Evolutionary conservation across 305 asterid genomes (phyloP), one percentile per base, ranked within the genome.

Genomic region (Rubia peregrina): DNA sequence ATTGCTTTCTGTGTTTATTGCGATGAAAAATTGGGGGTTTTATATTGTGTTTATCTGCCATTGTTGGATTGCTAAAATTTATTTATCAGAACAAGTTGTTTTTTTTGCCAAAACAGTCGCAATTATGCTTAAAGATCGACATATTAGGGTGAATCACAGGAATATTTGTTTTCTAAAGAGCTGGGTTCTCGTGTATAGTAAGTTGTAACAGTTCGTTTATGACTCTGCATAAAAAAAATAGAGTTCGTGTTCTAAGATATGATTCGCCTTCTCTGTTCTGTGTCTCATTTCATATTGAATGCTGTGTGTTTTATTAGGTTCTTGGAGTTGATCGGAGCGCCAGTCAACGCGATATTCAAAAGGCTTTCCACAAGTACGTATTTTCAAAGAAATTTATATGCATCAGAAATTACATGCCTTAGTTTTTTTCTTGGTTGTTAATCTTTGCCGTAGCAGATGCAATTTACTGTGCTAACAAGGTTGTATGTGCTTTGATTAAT

Each of bases 291-390:
- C 65, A 22, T 36, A 9, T 12, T 55, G 3, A 67, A 30, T 76
- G 30, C 72, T 43, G 26, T 69, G 3, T 41, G 44, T 64, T 63
- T 19, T n/a, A n/a, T 17, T 85, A 94, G 99, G 97, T 88, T 4
- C 95, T 94, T 55, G 98, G 99, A 75, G 96, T 94, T 64, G 98
- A 91, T 72, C 79, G 76, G 71, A 85, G 72, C 12, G 95, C 97
- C 10, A 88, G 85, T 75, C 92, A 89, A 78, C 87, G 99, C 0
- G 97, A 94, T 56, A 89, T 94, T 78, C 98, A 94, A 53, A 94
- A 94, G 64, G 97, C 99, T 73, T 94, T 94, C 76, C 99, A 94
- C 90, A 94, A 91, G 98, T 91, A 89, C 10, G 95, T 79, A 16
- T 53, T 44, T 40, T 46, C 49, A 26, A 24, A 33, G 38, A 60